Evolutionary conservation across 208 protist genomes (phyloP), one percentile per base, ranked within the genome.

Genomic region (Trypanosoma vivax): DNA sequence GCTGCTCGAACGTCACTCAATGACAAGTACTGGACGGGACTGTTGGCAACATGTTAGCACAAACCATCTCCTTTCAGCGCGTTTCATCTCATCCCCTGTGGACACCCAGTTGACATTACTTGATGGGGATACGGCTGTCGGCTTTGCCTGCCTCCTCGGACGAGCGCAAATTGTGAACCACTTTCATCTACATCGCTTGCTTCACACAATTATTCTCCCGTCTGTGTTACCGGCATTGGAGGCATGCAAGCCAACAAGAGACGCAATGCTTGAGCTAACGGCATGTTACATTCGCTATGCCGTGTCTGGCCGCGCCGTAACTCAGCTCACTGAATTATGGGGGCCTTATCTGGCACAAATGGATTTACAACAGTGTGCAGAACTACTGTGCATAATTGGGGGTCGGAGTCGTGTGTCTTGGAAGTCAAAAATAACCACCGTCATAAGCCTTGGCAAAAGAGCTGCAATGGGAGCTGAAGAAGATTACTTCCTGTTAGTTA

Each of bases 151-250:
- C 3, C 42, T 88, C 23, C 64, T 92, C 10, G 79, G 79, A 9
- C 63, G 78, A 25, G 54, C 67, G 16, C 38, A 67, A 11, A 54
- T 73, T 0, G 65, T 70, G 10, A 64, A 60, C 9, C 84, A 92
- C 57, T 83, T 82, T 50, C 79, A 86, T 39, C 54, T 92, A 25
- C 84, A 92, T 49, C 57, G 63, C 1, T 60, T 92, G 19, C 39
- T 88, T 13, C 84, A 92, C 54, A 62, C 73, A 0, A 56, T 73
- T 54, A 42, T 92, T 30, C 65, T 88, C 16, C 84, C 84, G n/a
- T 60, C 63, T 16, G 33, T 92, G 28, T 30, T 59, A 31, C 50
- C 40, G 13, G 64, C 59, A 27, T 57, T 92, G n/a, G 35, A 35
- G 7, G 13, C 28, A 9, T 37, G 48, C 33, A 14, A 24, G 19